These are phyloP conservation scores for Hypoxylon sp. DNA, from an alignment of 2,329 filamentous ascomycete genomes.

Conservation along the genomic window DNA sequence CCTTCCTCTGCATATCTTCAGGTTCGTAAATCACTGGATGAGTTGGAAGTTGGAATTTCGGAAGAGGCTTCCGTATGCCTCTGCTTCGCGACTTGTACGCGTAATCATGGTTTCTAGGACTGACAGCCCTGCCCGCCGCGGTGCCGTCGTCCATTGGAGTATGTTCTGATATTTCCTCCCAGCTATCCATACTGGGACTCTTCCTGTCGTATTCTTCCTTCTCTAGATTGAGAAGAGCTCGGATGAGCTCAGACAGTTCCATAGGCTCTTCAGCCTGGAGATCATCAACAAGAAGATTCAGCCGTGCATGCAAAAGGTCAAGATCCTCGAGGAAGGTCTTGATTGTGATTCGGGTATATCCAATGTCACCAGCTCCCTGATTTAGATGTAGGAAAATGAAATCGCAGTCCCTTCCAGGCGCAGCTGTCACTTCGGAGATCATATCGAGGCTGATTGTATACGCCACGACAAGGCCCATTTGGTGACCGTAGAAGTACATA, in stretches of 20 bases:
- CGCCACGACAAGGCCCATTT: conserved; percentile 90
- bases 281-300: conserved; percentile 89
- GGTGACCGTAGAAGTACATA: conserved; percentile 97
- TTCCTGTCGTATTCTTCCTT: conserved; percentile 68
- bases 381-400: conserved; percentile 87
- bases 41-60: conserved; percentile 85
- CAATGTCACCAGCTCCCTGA: conserved; percentile 73
- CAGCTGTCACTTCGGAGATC: conserved; percentile 90
- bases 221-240: conserved; percentile 82
- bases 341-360: conserved; percentile 82
- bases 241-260: conserved; percentile 78
- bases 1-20: conserved; percentile 81
- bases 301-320: conserved; percentile 81
- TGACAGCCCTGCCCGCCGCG: conserved; percentile 57
- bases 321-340: conserved; percentile 95
- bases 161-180: conserved; percentile 82
- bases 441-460: conserved; percentile 81
- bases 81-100: conserved; percentile 56
- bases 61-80: conserved; percentile 59
- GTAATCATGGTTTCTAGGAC: conserved; percentile 55
- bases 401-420: conserved; percentile 91
- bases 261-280: conserved; percentile 79
- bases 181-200: conserved; percentile 87
- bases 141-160: conserved; percentile 73
- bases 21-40: conserved; percentile 89